phyloP scores from a whole-genome alignment of 2,329 filamentous ascomycete species.

The Calonectria henricotiae region DNA sequence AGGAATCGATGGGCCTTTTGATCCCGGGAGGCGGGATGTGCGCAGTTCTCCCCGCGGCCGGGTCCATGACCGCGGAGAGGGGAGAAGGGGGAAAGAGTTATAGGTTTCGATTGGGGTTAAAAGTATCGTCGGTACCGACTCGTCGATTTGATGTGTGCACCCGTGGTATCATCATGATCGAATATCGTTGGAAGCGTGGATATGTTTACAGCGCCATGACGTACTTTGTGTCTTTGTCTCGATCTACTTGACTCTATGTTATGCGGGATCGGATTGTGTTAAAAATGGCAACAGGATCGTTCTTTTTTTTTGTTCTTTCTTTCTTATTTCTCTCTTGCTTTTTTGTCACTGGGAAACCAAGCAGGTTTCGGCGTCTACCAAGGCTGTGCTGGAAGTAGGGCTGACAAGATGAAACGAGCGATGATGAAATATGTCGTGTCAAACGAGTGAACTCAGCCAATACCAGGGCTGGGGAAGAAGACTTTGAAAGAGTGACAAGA shows the following conservation, averaged over 20 bases:
- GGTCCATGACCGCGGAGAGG: constrained; percentile 60
- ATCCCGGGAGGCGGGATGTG: constrained; percentile 44
- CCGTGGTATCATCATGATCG: constrained; percentile 35
- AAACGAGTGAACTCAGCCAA: constrained; percentile 42
- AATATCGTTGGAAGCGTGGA: constrained; percentile 9
- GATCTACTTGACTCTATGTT: constrained; percentile 19
- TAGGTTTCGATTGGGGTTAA: constrained; percentile 10
- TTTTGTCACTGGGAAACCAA: constrained; percentile 25
- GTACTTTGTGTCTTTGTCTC: constrained; percentile 3
- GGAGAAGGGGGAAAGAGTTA: not conserved
- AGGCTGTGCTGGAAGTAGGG: constrained; percentile 25
- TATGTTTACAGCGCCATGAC: constrained; percentile 33
- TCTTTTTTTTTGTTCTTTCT: not conserved
- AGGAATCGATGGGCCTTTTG: constrained; percentile 50
- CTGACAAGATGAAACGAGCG: constrained; percentile 26
- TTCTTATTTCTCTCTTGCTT: not conserved
- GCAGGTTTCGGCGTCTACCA: constrained; percentile 30
- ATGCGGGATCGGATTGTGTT: constrained; percentile 13
- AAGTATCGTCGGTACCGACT: constrained; percentile 37
- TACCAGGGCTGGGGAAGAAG: constrained; percentile 34
- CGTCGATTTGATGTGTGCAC: constrained; percentile 27
- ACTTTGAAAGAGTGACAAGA: constrained; percentile 1
- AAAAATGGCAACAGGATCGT: constrained; percentile 16
- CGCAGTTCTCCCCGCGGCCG: constrained; percentile 40
- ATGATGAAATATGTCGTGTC: constrained; percentile 36